phyloP scores from a whole-genome alignment of 352 stramenopile species.

The Pythium utonaiense region DNA sequence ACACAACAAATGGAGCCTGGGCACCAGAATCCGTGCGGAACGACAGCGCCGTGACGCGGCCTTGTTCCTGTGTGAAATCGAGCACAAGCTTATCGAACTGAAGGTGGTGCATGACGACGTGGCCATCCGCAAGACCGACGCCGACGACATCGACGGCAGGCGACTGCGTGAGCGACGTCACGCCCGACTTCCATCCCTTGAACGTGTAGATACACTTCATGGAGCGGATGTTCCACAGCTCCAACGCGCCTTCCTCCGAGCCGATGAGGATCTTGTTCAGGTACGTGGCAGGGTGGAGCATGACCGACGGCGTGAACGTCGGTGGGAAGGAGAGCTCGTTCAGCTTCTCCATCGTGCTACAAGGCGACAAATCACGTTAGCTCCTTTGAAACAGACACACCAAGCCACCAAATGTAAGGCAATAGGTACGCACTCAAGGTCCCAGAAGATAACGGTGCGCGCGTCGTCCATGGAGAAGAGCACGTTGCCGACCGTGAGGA shows the following conservation, averaged over 20 bases:
- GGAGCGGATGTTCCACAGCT: constrained; percentile 91
- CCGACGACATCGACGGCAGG: constrained; percentile 88
- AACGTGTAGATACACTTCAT: constrained; percentile 89
- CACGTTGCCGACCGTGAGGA: constrained; percentile 55
- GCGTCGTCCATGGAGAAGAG: constrained; percentile 76
- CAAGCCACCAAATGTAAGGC: neutral
- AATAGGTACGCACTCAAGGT: constrained; percentile 41
- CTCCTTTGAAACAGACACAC: neutral
- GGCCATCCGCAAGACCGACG: constrained; percentile 77
- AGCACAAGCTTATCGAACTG: constrained; percentile 82
- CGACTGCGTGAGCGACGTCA: constrained; percentile 83
- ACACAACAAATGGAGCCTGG: constrained; percentile 56
- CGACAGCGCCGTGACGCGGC: constrained; percentile 77
- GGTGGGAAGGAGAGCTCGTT: constrained; percentile 50
- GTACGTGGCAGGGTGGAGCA: constrained; percentile 92
- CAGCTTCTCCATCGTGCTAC: constrained; percentile 52
- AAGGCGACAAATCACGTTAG: constrained; percentile 14
- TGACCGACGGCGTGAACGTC: constrained; percentile 62
- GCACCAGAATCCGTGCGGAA: constrained; percentile 86
- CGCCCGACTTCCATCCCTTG: constrained; percentile 54
- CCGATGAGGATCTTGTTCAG: constrained; percentile 93
- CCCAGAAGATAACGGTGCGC: constrained; percentile 51
- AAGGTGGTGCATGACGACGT: constrained; percentile 85
- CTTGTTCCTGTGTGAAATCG: constrained; percentile 74
- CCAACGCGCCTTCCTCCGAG: constrained; percentile 70